These are phyloP conservation scores for Septoria linicola DNA, from an alignment of 2,329 filamentous ascomycete species.

Conservation along the genomic window DNA sequence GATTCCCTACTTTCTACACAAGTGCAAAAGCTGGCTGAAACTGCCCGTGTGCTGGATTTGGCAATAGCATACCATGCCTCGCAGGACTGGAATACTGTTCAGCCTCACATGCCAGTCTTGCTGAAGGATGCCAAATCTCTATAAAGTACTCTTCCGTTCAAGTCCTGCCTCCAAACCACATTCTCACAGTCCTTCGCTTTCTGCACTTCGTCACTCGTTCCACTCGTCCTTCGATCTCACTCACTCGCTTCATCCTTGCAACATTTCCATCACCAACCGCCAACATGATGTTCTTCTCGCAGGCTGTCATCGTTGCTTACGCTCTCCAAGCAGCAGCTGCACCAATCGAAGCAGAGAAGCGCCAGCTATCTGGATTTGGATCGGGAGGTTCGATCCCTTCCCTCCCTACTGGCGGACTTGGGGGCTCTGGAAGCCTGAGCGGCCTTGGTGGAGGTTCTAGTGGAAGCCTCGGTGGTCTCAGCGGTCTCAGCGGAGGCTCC, in stretches of 20 bases:
- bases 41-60: neutral
- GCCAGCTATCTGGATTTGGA: constrained; percentile 2
- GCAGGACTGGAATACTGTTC: neutral
- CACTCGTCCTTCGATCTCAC: neutral
- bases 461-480: too few relatives aligned
- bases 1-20: neutral
- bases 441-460: constrained; percentile 12
- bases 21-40: neutral
- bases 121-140: neutral
- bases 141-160: neutral
- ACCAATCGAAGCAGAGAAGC: constrained; percentile 22
- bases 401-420: neutral
- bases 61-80: neutral
- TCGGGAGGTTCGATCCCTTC: constrained; percentile 5
- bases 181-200: neutral
- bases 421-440: neutral
- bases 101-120: neutral
- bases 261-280: neutral
- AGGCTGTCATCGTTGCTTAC: constrained; percentile 11
- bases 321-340: constrained; percentile 18
- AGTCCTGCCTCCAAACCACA: neutral
- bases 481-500: constrained; percentile 12
- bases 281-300: constrained; percentile 18
- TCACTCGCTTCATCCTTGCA: neutral
- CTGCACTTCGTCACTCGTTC: neutral